Base-by-base conservation (phyloP, 257 asterid species). In the Solanum paucissectum region DNA sequence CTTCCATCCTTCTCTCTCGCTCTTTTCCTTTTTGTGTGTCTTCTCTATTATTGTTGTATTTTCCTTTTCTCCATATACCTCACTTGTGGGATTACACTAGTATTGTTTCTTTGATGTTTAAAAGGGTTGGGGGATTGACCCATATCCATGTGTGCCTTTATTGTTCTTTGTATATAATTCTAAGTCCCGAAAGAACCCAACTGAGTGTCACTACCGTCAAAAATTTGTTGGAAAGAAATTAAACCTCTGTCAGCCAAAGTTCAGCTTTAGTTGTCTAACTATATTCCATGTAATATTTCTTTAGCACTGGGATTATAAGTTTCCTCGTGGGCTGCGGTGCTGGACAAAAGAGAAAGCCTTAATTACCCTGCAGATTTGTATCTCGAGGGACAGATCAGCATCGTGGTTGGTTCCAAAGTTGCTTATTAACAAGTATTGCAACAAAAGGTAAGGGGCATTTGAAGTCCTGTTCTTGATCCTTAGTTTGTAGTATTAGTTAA, bases 381-480 rank as follows among this genome's bases (percentile, higher is more conserved):
- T 90, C 95, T 97, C 12, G 99, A 97, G 93, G 99, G 99, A 94
- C 99, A 83, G 99, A 97, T 93, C 99, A 97, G 93, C 99, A 97
- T 93, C 99, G 99, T 87, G 99, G 99, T 88, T 97, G 99, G 99
- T 97, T 97, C 92, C 99, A 97, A 52, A 97, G 99, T 93, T 97
- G 98, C 81, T 89, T 97, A 88, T 88, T 97, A 90, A 95, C 98
- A 25, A 97, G 99, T 91, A 69, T 95, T 91, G 99, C 99, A 52
- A 92, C 98, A 12, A 95, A 95, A 90, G 99, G 99, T 95, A 89
- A 88, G 90, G 69, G 85, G 85, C 69, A 52, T 85, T 46, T 36
- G 36, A 36, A 66, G 71, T 60, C 46, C 27, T 76, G 37, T 83
- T 69, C 49, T 34, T 49, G n/a, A 58, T 84, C 40, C 69, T 87